phyloP scores from a whole-genome alignment of 2,329 filamentous ascomycete species.

The Ophiostoma triangulosporum region DNA sequence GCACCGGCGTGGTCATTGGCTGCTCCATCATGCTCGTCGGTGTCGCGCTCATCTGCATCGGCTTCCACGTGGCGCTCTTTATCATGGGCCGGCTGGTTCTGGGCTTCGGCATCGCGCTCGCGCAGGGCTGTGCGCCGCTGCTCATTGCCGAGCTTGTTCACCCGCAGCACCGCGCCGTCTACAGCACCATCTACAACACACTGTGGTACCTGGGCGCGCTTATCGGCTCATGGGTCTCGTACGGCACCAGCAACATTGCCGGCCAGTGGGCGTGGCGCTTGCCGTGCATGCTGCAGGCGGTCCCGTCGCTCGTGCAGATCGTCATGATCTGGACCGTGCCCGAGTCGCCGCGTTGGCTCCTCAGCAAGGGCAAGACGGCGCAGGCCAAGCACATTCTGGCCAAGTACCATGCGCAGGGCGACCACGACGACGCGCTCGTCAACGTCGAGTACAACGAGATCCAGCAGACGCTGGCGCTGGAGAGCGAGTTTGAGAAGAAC shows the following conservation, averaged over 20 bases:
- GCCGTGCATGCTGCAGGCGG: conserved; percentile 31
- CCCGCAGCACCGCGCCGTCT: conserved; percentile 60
- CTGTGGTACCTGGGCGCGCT: conserved; percentile 72
- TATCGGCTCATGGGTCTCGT: conserved; percentile 60
- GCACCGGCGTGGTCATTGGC: conserved; percentile 30
- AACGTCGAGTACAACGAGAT: conserved; percentile 14
- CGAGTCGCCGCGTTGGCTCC: conserved; percentile 12
- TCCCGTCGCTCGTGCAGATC: conserved; percentile 10
- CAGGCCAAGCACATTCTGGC: conserved; percentile 25
- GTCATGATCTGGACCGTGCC: conserved; percentile 9
- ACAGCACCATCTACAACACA: conserved; percentile 69
- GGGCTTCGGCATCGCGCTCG: conserved; percentile 43
- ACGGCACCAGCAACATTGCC: conserved; percentile 34
- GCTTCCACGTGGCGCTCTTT: conserved; percentile 29
- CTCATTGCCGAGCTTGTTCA: conserved; percentile 51
- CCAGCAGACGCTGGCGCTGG: conserved; percentile 22
- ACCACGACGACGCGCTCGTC: conserved; percentile 8
- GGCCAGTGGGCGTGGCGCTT: conserved; percentile 19
- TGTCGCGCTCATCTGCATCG: conserved; percentile 25
- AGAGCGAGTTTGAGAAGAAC: conserved; percentile 15
- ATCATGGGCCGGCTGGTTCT: conserved; percentile 60
- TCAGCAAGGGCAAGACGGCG: conserved; percentile 17
- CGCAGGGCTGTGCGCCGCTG: conserved; percentile 20
- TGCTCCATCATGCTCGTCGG: conserved; percentile 24
- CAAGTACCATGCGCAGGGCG: conserved; percentile 12